Base-by-base conservation (phyloP, 148 eudicot genomes). In the Rheum nobile region DNA sequence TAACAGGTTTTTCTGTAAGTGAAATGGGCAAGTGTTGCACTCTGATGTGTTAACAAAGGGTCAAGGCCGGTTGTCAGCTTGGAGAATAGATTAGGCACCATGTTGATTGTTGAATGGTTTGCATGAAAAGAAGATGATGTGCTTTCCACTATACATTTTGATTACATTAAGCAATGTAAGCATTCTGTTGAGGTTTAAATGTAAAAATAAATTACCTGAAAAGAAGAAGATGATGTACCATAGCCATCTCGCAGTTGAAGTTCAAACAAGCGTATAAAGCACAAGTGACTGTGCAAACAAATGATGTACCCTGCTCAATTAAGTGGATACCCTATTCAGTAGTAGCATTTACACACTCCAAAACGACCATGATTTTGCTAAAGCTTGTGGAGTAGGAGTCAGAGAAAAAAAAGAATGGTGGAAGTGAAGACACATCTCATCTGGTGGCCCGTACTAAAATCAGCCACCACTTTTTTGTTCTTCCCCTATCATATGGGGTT, bases 391-490 rank as follows among this genome's bases (percentile, higher is more conserved):
- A 35, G 37, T 35, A 35, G 67, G 32, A 35, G 37, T 1, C 37
- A 35, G 4, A 35, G 16, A 4, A 14, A 13, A 26, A 26, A 28
- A 57, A 57, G 32, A 57, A 57, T 12, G 67, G 6, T 7, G 48
- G 32, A 46, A 71, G 34, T 50, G 74, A 68, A 73, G 79, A 71
- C 54, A 73, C 70, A 77, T 75, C 73, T 75, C 71, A 78, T 75
- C 72, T 26, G 52, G 82, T 82, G 85, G 85, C 81, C 67, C 70
- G 39, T 61, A 52, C 76, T 79, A 84, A 82, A 81, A 84, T 52
- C 59, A 70, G 81, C 87, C 87, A 79, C 81, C 74, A 75, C 47
- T 54, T 71, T 8, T 71, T 42, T 46, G 37, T 73, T 44, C 14
- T 71, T 43, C 39, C 61, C 39, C 41, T 32, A n/a, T 48, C 35